A percentile compares a stretch with the other conserved stretches of the same genome.
Evolutionary conservation across 345 rosid species (phyloP).

Genomic region (Abelmoschus esculentus): DNA sequence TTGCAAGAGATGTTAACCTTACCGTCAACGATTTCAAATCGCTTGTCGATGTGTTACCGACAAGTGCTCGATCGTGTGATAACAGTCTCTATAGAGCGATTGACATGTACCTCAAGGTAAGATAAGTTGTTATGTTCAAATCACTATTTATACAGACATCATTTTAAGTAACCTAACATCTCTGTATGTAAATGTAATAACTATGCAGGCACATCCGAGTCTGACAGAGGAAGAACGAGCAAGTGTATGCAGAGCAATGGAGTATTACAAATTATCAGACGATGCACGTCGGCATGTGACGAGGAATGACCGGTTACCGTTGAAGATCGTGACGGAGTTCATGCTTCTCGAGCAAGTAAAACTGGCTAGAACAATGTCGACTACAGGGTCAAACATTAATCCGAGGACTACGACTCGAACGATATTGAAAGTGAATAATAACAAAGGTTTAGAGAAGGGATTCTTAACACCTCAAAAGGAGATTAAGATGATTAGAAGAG

Average conservation of each 20-base stretch:
- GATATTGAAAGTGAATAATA: constrained; percentile 15
- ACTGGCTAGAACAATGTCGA: constrained; percentile 29
- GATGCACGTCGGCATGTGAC: constrained; percentile 40
- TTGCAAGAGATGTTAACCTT: constrained; percentile 41
- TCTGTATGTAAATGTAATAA: background rate
- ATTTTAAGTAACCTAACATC: background rate
- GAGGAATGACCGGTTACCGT: constrained; percentile 37
- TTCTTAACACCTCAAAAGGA: constrained; percentile 22
- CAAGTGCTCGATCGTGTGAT: constrained; percentile 27
- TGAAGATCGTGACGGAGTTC: constrained; percentile 19
- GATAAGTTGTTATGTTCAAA: background rate
- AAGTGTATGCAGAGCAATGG: constrained; percentile 34
- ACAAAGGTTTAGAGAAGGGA: constrained; percentile 14
- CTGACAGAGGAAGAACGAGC: constrained; percentile 41
- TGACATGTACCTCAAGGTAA: constrained; percentile 51
- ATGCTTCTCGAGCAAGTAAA: constrained; percentile 44
- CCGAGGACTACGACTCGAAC: constrained; percentile 28
- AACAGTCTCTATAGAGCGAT: constrained; percentile 46
- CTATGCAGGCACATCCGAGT: constrained; percentile 39
- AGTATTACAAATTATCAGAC: constrained; percentile 35
- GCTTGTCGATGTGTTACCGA: constrained; percentile 36
- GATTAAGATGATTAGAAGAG: constrained; percentile 40
- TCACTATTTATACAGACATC: background rate
- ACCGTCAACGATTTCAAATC: constrained; percentile 21
- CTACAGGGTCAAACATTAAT: constrained; percentile 8